Percentiles rank a stretch among this genome's conserved stretches.
Conservation (phyloP, 2,329 filamentous ascomycete species). For the Fusarium sp. region DNA sequence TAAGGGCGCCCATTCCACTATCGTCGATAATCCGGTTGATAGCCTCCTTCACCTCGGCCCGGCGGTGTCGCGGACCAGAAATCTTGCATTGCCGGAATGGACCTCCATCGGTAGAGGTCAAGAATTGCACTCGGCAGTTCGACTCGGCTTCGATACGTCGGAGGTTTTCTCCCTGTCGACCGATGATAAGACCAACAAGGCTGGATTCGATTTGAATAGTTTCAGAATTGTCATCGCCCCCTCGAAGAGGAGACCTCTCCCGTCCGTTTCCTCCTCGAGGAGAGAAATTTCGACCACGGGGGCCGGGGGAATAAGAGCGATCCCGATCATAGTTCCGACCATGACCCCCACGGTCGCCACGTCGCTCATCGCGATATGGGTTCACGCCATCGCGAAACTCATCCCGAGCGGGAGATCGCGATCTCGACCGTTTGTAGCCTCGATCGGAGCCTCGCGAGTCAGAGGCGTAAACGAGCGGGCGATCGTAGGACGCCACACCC, state of each 20-base stretch:
- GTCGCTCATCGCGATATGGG: slow-evolving; percentile 87
- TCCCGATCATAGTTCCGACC: slow-evolving; percentile 65
- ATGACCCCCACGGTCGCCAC: slow-evolving; percentile 63
- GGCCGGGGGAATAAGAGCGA: slow-evolving; percentile 77
- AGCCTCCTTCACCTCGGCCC: slow-evolving; percentile 82
- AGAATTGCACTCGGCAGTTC: slow-evolving; percentile 87
- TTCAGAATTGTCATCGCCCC: slow-evolving; percentile 77
- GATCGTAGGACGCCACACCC: slow-evolving; percentile 74
- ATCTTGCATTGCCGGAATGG: slow-evolving; percentile 88
- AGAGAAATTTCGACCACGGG: slow-evolving; percentile 69
- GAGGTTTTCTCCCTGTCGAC: slow-evolving; percentile 89
- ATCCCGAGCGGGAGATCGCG: slow-evolving; percentile 80
- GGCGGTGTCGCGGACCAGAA: slow-evolving; percentile 76
- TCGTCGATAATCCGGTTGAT: slow-evolving; percentile 92
- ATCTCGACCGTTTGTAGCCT: slow-evolving; percentile 73
- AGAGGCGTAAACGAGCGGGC: slow-evolving; percentile 60
- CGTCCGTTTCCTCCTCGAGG: slow-evolving; percentile 66
- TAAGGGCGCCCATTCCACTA: slow-evolving; percentile 65
- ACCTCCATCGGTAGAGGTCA: slow-evolving; percentile 80
- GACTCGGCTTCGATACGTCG: slow-evolving; percentile 86
- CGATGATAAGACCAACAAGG: slow-evolving; percentile 90
- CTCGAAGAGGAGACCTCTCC: slow-evolving; percentile 69
- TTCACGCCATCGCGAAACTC: slow-evolving; percentile 81
- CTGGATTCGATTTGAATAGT: slow-evolving; percentile 88
- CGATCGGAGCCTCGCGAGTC: slow-evolving; percentile 55